These are phyloP conservation scores for Neonectria faginata DNA, from an alignment of 2,329 filamentous ascomycete genomes.

Conservation along the genomic window DNA sequence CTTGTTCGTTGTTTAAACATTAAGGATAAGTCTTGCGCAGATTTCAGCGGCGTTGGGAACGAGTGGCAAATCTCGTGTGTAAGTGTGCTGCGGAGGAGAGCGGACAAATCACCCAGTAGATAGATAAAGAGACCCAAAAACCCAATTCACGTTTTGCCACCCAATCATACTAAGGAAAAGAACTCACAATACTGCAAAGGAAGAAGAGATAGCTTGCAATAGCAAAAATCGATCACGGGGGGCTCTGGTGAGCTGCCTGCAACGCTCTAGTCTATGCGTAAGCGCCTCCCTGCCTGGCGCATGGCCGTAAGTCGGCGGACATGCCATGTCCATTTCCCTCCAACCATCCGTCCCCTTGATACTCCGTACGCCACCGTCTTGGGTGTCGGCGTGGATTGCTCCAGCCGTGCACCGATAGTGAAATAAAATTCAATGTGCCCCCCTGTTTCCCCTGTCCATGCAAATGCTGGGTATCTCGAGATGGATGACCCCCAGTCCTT, in stretches of 20 bases:
- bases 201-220: not conserved
- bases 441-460: constrained; percentile 40
- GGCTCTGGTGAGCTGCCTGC: constrained; percentile 1
- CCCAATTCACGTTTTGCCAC: constrained; percentile 3
- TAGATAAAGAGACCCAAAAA: constrained; percentile 17
- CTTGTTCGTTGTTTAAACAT: constrained; percentile 12
- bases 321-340: not conserved
- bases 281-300: constrained; percentile 1
- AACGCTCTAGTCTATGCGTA: constrained; percentile 19
- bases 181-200: not conserved
- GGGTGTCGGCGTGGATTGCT: constrained; percentile 14
- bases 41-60: constrained; percentile 44
- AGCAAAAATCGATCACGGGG: constrained; percentile 15
- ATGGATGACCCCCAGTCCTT: constrained; percentile 31
- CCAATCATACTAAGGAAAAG: not conserved
- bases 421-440: constrained; percentile 22
- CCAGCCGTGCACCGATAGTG: constrained; percentile 29
- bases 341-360: constrained; percentile 18
- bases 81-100: constrained; percentile 24
- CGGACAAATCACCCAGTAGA: constrained; percentile 29
- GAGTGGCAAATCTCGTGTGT: constrained; percentile 27
- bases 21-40: constrained; percentile 37
- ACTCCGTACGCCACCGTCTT: constrained; percentile 41
- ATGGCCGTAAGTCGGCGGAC: not conserved
- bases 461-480: constrained; percentile 46